phyloP scores from a whole-genome alignment of 2,329 filamentous ascomycete species.

The Fusarium heterosporum region DNA sequence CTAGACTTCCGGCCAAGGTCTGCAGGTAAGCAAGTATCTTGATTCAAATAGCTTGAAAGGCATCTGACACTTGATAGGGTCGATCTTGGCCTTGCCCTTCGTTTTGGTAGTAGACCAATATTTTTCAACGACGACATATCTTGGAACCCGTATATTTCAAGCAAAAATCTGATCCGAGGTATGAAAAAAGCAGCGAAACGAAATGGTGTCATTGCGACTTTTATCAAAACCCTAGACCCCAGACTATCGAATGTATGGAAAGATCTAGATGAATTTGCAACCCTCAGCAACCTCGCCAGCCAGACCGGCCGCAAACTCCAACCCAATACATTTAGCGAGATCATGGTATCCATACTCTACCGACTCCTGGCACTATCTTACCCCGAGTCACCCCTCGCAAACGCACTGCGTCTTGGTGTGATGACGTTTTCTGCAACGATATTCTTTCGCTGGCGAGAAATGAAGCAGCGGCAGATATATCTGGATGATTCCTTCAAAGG shows the following conservation, averaged over 20 bases:
- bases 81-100: constrained; percentile 29
- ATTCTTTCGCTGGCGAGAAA: constrained; percentile 37
- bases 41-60: rapidly evolving
- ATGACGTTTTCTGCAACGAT: constrained; percentile 16
- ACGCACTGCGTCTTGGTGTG: constrained; percentile 31
- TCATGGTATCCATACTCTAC: constrained; percentile 32
- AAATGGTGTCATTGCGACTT: neutral
- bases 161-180: constrained; percentile 1
- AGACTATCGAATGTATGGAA: constrained; percentile 28
- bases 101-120: constrained; percentile 24
- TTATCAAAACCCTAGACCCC: constrained; percentile 18
- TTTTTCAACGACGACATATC: constrained; percentile 26
- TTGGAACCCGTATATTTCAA: constrained; percentile 31
- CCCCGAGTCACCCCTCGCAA: neutral
- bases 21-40: constrained; percentile 22
- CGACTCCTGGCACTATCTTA: constrained; percentile 25
- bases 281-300: constrained; percentile 34
- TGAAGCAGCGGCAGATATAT: constrained; percentile 26
- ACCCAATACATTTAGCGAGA: constrained; percentile 38
- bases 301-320: constrained; percentile 33
- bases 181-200: neutral
- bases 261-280: constrained; percentile 30
- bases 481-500: constrained; percentile 8
- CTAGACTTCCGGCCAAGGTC: constrained; percentile 36
- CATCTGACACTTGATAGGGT: constrained; percentile 4